Conservation (phyloP, 768 basidiomycete genomes). For the Serendipita sp. region DNA sequence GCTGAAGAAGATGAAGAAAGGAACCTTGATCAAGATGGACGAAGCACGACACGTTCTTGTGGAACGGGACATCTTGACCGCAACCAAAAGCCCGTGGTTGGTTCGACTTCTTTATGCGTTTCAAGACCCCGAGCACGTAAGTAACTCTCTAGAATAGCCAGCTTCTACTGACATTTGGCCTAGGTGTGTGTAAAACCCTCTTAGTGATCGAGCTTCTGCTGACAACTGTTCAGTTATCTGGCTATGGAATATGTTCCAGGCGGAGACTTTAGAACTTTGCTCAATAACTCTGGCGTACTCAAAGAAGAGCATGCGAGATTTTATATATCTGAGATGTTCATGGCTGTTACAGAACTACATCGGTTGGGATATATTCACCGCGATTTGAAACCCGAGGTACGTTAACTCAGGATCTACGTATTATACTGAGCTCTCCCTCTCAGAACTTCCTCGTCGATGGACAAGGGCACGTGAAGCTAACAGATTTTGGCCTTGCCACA, state of each 20-base stretch:
- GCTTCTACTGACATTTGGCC: neutral
- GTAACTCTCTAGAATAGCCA: neutral
- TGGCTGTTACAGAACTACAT: slow-evolving; percentile 82
- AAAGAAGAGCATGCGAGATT: slow-evolving; percentile 95
- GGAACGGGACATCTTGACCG: slow-evolving; percentile 93
- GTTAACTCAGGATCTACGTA: slow-evolving; percentile 12
- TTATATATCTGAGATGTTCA: slow-evolving; percentile 98
- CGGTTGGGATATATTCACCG: slow-evolving; percentile 97
- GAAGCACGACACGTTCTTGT: slow-evolving; percentile 96
- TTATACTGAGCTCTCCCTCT: neutral
- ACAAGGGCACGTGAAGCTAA: slow-evolving; percentile 90
- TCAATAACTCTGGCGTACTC: slow-evolving; percentile 94
- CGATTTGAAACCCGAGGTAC: slow-evolving; percentile 91
- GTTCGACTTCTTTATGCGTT: slow-evolving; percentile 91
- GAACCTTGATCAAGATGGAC: slow-evolving; percentile 93
- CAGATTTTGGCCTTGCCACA: slow-evolving; percentile 95
- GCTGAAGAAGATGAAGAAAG: slow-evolving; percentile 92
- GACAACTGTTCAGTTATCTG: slow-evolving; percentile 43
- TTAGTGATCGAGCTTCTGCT: neutral
- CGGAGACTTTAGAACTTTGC: slow-evolving; percentile 91
- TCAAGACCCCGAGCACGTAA: slow-evolving; percentile 73
- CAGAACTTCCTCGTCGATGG: slow-evolving; percentile 96
- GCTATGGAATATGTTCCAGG: slow-evolving; percentile 99
- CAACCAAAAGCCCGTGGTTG: slow-evolving; percentile 95
- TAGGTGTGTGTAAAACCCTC: neutral